Evolutionary conservation across 176 grass and related monocot genomes (phyloP).

Genomic region (Poa pratensis): DNA sequence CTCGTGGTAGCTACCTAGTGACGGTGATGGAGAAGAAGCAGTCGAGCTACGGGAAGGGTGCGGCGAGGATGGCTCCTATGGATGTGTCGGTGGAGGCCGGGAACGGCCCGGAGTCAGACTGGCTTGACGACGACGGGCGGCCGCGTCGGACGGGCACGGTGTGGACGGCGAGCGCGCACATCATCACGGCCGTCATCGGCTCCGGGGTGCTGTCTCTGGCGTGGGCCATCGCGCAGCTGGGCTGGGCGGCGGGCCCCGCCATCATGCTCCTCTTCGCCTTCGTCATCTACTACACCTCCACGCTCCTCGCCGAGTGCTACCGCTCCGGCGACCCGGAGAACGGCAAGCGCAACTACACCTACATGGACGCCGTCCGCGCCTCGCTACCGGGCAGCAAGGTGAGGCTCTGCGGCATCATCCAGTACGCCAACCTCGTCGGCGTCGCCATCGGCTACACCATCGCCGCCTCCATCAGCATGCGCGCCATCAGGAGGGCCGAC

Average conservation of each 20-base stretch:
- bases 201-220: conserved; percentile 90
- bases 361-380: conserved; percentile 87
- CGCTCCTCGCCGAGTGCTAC: conserved; percentile 88
- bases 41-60: background rate
- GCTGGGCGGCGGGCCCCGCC: conserved; percentile 75
- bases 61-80: background rate
- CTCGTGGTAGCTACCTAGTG: background rate
- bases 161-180: conserved; percentile 97
- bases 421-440: conserved; percentile 77
- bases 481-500: conserved; percentile 54
- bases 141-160: conserved; percentile 59
- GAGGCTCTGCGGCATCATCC: conserved; percentile 56
- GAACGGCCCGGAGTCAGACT: conserved; percentile 3
- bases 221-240: conserved; percentile 93
- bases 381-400: conserved; percentile 75
- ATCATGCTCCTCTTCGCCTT: conserved; percentile 94
- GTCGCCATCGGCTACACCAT: conserved; percentile 80
- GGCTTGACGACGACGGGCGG: conserved; percentile 74
- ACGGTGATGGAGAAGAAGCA: background rate
- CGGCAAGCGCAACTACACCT: conserved; percentile 94
- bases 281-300: conserved; percentile 95
- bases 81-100: conserved; percentile 44
- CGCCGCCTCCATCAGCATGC: conserved; percentile 82
- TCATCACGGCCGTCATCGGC: conserved; percentile 92
- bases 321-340: conserved; percentile 61